Percentiles rank a stretch among this genome's conserved stretches.
phyloP scores from a whole-genome alignment of 73 alveolate genomes.

The Paramecium primaurelia region DNA sequence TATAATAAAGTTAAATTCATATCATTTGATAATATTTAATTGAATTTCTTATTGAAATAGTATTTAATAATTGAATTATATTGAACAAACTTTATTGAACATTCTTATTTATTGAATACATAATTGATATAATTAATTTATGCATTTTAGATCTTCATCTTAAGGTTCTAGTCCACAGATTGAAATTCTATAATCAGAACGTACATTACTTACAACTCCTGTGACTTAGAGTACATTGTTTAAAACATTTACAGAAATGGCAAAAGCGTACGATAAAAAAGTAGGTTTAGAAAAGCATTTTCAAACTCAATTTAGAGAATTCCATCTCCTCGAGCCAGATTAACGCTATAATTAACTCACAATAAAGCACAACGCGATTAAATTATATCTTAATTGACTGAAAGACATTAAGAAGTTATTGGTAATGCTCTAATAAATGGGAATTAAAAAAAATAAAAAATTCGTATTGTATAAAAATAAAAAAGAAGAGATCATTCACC shows the following conservation, averaged over 20 bases:
- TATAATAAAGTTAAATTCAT: no score
- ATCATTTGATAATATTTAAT: no score
- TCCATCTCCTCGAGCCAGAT: background rate
- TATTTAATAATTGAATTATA: background rate
- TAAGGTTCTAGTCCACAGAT: background rate
- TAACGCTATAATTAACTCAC: background rate
- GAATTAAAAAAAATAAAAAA: background rate
- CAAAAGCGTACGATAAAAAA: background rate
- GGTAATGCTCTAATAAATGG: background rate
- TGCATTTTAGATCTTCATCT: background rate
- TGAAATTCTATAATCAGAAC: background rate
- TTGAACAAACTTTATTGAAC: background rate
- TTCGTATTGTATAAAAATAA: background rate
- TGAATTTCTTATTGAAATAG: no score
- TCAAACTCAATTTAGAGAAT: background rate
- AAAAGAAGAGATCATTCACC: constrained; percentile 2
- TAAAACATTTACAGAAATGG: background rate
- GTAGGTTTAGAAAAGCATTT: background rate
- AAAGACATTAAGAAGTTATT: background rate
- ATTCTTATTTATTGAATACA: background rate
- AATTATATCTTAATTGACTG: background rate
- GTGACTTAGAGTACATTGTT: background rate
- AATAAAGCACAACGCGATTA: background rate
- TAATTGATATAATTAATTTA: background rate
- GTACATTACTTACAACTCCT: background rate